Percentiles rank a stretch among this genome's conserved stretches.
Evolutionary conservation across 768 basidiomycete genomes (phyloP).

Genomic region (Collybia sp.): DNA sequence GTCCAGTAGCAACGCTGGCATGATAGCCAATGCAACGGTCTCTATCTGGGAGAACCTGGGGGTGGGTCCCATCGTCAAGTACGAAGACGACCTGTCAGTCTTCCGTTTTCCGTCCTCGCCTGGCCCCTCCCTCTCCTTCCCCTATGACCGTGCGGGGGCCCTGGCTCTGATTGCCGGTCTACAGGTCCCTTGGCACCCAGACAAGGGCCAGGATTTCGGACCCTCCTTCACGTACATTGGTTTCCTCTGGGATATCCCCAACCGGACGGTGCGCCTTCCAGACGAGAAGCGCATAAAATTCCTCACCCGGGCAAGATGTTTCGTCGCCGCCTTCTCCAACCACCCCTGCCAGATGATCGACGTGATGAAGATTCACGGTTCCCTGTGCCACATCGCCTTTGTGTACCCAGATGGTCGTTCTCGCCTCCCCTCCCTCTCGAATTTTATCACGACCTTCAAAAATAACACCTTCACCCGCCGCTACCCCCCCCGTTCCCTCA

Average conservation of each 20-base stretch:
- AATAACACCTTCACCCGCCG: slow-evolving; percentile 5
- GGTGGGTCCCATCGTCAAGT: slow-evolving; percentile 15
- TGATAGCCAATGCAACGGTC: slow-evolving; percentile 21
- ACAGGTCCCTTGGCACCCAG: slow-evolving; percentile 17
- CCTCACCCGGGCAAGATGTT: slow-evolving; percentile 6
- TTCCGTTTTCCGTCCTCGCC: slow-evolving; percentile 8
- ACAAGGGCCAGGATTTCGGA: slow-evolving; percentile 18
- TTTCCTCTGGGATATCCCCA: slow-evolving; percentile 21
- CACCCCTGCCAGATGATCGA: slow-evolving; percentile 2
- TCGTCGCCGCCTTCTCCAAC: slow-evolving; percentile 3
- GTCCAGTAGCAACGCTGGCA: slow-evolving; percentile 25
- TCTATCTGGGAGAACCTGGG: slow-evolving; percentile 15
- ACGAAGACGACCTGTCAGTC: slow-evolving; percentile 26
- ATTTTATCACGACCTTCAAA: slow-evolving; percentile 18
- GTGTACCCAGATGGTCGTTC: slow-evolving; percentile 19
- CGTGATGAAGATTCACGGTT: slow-evolving; percentile 18
- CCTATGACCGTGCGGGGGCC: slow-evolving; percentile 3
- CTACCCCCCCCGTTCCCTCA: slow-evolving; percentile 14
- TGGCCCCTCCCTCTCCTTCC: not conserved
- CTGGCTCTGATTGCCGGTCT: slow-evolving; percentile 9
- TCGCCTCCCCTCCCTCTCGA: slow-evolving; percentile 19
- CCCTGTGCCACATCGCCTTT: slow-evolving; percentile 27
- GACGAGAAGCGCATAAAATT: slow-evolving; percentile 20
- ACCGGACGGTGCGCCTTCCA: slow-evolving; percentile 16
- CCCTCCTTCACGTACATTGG: slow-evolving; percentile 17